Evolutionary conservation across 2,329 filamentous ascomycete genomes (phyloP), one percentile per base, ranked within the genome.

Genomic region (Xylaria sp.): DNA sequence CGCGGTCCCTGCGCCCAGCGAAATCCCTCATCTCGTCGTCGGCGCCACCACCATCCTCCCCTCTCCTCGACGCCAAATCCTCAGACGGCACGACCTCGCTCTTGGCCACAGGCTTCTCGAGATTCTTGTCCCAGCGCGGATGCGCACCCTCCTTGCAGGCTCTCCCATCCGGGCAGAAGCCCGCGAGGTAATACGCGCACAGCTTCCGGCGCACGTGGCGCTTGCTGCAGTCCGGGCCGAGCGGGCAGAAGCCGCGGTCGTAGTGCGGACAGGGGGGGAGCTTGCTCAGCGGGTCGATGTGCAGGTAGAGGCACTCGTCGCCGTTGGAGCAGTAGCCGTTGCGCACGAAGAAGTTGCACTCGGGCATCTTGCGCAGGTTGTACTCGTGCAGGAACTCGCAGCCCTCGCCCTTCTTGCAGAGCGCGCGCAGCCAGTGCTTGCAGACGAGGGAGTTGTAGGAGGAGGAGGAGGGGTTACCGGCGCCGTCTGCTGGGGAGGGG

Each of bases 331-430:
- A 99, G 80, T 97, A 98, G 65, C 94, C 94, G 78, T 96, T 97
- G 70, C 94, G 89, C 67, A 94, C 91, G 82, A 95, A 98, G 82
- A 97, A 97, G 78, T 97, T 97, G 83, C 96, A 99, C 83, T 98
- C 96, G 71, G 96, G 94, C 94, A 98, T 98, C 81, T 96, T 94
- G 72, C 96, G 91, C 75, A 99, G 88, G 83, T 99, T 98, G 85
- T 98, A 99, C 83, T 98, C 96, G 86, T 99, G 96, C 58, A 98
- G 86, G 78, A 98, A 99, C 84, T 99, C 96, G 89, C 96, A 99
- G 74, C 90, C 89, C 78, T 98, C 92, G 76, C 95, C 96, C 83
- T 98, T 98, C 80, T 99, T 99, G 86, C 96, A 99, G 23, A 99
- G 89, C 0, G 94, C 95, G 73, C 97, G 93, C 78, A 98, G 90